Percentiles rank a stretch among this genome's conserved stretches.
These are phyloP conservation scores for Podaxis sp. DNA, from an alignment of 768 basidiomycete species.

Conservation along the genomic window DNA sequence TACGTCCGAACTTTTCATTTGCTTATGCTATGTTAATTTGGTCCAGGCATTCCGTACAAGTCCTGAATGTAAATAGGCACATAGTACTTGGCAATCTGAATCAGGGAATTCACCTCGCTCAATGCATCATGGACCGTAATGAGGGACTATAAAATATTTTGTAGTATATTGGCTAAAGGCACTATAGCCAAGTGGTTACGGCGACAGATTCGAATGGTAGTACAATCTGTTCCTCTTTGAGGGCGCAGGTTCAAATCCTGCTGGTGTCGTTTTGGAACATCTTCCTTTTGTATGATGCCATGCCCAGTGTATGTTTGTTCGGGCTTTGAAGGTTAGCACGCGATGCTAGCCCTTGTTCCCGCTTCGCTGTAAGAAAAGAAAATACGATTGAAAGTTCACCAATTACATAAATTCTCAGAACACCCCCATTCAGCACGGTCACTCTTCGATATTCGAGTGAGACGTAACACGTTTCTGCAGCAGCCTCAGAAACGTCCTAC, in stretches of 20 bases:
- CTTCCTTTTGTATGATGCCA: neutral
- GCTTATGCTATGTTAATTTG: neutral
- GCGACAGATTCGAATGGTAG: slow-evolving; percentile 60
- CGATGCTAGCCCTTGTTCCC: too few relatives aligned
- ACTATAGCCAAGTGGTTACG: slow-evolving; percentile 78
- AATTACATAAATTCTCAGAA: too few relatives aligned
- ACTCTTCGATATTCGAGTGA: too few relatives aligned
- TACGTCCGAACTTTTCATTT: neutral
- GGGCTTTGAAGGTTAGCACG: too few relatives aligned
- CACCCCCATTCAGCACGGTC: too few relatives aligned
- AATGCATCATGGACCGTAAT: too few relatives aligned
- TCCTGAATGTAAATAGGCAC: slow-evolving; percentile 16
- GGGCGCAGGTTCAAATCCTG: slow-evolving; percentile 35
- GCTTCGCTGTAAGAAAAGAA: too few relatives aligned
- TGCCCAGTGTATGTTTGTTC: neutral
- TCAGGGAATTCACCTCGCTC: too few relatives aligned
- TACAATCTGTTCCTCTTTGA: slow-evolving; percentile 23
- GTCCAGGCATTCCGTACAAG: slow-evolving; percentile 41
- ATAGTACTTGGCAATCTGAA: too few relatives aligned
- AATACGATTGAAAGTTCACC: too few relatives aligned
- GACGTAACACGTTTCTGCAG: too few relatives aligned
- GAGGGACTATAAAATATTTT: neutral
- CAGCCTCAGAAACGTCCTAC: too few relatives aligned
- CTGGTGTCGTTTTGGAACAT: slow-evolving; percentile 23
- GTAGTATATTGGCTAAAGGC: slow-evolving; percentile 9